Evolutionary conservation across 306 rosid species (phyloP).

Genomic region (Canavalia ensiformis): DNA sequence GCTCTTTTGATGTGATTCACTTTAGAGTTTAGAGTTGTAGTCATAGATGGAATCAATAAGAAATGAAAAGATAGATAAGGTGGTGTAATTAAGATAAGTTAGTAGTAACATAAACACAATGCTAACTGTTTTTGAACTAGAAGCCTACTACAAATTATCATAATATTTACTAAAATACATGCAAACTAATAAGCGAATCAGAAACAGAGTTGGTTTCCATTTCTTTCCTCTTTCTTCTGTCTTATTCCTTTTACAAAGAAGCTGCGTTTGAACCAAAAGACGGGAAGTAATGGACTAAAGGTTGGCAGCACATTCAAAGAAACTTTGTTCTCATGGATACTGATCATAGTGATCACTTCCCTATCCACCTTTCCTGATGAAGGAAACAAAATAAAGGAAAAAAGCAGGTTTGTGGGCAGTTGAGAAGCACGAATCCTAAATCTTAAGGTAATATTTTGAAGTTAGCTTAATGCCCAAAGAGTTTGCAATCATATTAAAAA

Average conservation of each 20-base stretch:
- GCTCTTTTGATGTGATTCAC: slow-evolving; percentile 5
- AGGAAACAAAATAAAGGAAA: background rate
- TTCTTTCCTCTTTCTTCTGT: background rate
- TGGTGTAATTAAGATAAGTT: background rate
- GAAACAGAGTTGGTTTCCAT: background rate
- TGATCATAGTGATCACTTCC: slow-evolving; percentile 19
- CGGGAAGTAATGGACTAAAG: background rate
- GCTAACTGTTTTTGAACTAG: slow-evolving; percentile 5
- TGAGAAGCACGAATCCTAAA: background rate
- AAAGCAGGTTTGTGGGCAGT: background rate
- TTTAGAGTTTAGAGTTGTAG: background rate
- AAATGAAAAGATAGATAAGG: background rate
- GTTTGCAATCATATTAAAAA: slow-evolving; percentile 9
- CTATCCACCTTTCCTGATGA: background rate
- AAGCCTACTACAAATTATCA: background rate
- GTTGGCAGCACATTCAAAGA: slow-evolving; percentile 6
- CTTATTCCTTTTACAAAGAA: background rate
- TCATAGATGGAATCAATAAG: background rate
- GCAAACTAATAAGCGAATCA: background rate
- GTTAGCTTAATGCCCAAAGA: slow-evolving; percentile 1
- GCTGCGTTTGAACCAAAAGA: slow-evolving; percentile 4
- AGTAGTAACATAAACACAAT: slow-evolving; percentile 13
- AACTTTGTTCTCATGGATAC: background rate
- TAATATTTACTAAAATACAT: background rate
- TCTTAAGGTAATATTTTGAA: background rate